Evolutionary conservation across 2,329 filamentous ascomycete genomes (phyloP), one percentile per base, ranked within the genome.

Genomic region (Penicillium concentricum): DNA sequence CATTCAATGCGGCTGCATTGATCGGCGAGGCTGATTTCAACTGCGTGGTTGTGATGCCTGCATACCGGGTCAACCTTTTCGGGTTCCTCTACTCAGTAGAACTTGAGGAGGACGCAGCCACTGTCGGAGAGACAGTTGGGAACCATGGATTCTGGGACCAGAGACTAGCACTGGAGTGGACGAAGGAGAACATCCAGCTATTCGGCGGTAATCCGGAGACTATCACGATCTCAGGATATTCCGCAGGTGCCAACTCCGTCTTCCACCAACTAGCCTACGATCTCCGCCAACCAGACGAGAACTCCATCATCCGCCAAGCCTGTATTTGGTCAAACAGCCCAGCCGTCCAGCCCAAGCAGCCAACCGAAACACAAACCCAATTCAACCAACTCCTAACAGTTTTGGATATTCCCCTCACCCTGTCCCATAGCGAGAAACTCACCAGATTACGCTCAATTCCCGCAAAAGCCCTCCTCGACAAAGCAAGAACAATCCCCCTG

Each of bases 61-160:
- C 79, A 1, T 85, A 86, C 62, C 79, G 83, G 2, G 68, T 85
- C 1, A 84, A 84, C 53, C 67, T 82, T 1, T 79, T 85, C 50
- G 83, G 83, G 0, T 86, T 85, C 64, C 72, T 85, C 1, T 78
- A 81, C 22, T 78, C 79, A 2, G 60, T 70, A 2, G 81, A 84
- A 59, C 62, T 84, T 3, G 68, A 73, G 35, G 66, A 71, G 2
- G 79, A 81, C 47, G 75, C 78, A 4, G 65, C 69, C 4, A 59
- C 63, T 0, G 61, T 56, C 2, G 67, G 73, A 1, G 75, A 79
- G 34, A 71, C 73, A 0, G 68, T 72, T 3, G 77, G 78, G 1
- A 85, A 85, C 54, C 71, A 79, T 28, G 82, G 82, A 3, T 83
- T 84, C 69, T 84, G 81, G 81, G 82, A 85, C 56, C 82, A 84